Evolutionary conservation across 2,329 filamentous ascomycete species (phyloP).

Genomic region (Pseudogymnoascus sp.): DNA sequence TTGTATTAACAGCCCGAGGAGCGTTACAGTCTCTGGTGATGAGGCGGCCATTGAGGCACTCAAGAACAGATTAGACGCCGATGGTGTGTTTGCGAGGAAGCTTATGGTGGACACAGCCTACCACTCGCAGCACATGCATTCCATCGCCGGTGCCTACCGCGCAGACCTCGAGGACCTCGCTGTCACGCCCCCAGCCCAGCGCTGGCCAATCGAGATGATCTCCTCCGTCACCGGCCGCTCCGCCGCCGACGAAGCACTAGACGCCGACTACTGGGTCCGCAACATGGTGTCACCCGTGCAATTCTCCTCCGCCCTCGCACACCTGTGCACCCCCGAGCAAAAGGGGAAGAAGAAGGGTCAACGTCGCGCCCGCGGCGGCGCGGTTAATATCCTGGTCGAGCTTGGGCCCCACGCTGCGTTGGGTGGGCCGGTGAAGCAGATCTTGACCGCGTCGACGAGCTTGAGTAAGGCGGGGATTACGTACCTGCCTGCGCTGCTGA

Average conservation of each 20-base stretch:
- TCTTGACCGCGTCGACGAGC: slow-evolving; percentile 21
- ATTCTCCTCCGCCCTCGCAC: slow-evolving; percentile 25
- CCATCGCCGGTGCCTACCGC: slow-evolving; percentile 23
- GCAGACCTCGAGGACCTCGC: slow-evolving; percentile 17
- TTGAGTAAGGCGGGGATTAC: slow-evolving; percentile 32
- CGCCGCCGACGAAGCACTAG: background rate
- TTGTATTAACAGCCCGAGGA: slow-evolving; percentile 26
- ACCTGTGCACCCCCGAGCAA: slow-evolving; percentile 2
- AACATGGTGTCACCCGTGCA: slow-evolving; percentile 38
- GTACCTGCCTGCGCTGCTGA: slow-evolving; percentile 36
- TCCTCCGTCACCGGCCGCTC: slow-evolving; percentile 12
- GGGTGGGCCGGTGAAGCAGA: slow-evolving; percentile 15
- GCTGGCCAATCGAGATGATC: background rate
- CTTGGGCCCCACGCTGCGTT: slow-evolving; percentile 11
- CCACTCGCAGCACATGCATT: slow-evolving; percentile 30
- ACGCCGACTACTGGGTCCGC: slow-evolving; percentile 35
- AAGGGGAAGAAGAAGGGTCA: background rate
- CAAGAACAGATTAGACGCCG: slow-evolving; percentile 10
- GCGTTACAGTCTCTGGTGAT: slow-evolving; percentile 22
- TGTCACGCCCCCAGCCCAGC: slow-evolving; percentile 21
- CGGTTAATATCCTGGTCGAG: slow-evolving; percentile 17
- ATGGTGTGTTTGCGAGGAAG: slow-evolving; percentile 16
- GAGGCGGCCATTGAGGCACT: slow-evolving; percentile 11
- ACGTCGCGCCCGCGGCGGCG: background rate
- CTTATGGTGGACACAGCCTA: slow-evolving; percentile 23